These are phyloP conservation scores for Chenopodium album DNA, from an alignment of 148 eudicot genomes.

Conservation along the genomic window DNA sequence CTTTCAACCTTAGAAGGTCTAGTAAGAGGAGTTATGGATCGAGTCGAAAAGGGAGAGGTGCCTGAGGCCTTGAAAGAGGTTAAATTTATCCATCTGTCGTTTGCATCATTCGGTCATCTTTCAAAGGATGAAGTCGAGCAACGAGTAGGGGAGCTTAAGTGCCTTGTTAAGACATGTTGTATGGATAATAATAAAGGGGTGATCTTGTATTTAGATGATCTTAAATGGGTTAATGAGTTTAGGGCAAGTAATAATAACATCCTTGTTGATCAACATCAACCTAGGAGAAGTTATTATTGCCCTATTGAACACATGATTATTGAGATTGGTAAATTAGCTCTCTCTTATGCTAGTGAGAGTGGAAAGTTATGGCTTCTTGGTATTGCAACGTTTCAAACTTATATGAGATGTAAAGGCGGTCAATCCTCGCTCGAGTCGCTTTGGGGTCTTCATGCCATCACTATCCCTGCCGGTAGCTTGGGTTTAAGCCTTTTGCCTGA, in stretches of 20 bases:
- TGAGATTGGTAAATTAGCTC: conserved; percentile 62
- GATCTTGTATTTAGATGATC: conserved; percentile 71
- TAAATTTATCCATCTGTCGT: conserved; percentile 52
- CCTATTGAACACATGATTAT: conserved; percentile 70
- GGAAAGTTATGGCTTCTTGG: conserved; percentile 71
- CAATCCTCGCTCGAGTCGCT: conserved; percentile 52
- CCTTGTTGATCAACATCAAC: conserved; percentile 25
- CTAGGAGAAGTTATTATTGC: conserved; percentile 45
- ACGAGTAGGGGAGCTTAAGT: conserved; percentile 49
- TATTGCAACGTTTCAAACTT: conserved; percentile 75
- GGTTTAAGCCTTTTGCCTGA: conserved; percentile 58
- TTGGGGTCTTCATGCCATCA: conserved; percentile 76
- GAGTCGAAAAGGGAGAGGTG: conserved; percentile 55
- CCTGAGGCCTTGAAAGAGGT: conserved; percentile 52
- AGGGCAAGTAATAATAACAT: conserved; percentile 31
- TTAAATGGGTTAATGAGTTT: conserved; percentile 71
- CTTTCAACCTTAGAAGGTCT: conserved; percentile 46
- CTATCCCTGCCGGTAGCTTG: conserved; percentile 58
- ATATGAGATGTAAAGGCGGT: conserved; percentile 56
- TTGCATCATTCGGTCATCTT: conserved; percentile 41
- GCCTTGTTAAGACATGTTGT: conserved; percentile 45
- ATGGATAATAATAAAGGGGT: conserved; percentile 50
- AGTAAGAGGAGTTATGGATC: conserved; percentile 49
- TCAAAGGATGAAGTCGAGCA: conserved; percentile 57
- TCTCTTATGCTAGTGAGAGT: conserved; percentile 33